Evolutionary conservation across 2,329 filamentous ascomycete species (phyloP).

Genomic region (Colletotrichum paranaense): DNA sequence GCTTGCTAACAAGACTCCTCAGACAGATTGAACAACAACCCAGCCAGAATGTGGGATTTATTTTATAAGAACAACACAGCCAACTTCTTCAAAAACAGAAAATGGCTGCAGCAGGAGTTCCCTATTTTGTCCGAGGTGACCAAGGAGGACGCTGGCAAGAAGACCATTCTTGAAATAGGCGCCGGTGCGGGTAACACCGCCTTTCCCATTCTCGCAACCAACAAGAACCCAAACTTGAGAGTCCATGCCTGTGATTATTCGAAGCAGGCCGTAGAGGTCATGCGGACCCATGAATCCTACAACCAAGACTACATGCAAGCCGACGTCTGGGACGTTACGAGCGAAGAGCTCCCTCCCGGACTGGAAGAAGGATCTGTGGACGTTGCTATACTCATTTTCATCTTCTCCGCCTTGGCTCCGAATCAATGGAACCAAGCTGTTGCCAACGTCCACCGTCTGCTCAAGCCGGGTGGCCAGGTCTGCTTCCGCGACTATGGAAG

Average conservation of each 20-base stretch:
- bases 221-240: slow-evolving; percentile 83
- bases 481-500: slow-evolving; percentile 97
- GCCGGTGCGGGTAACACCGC: slow-evolving; percentile 97
- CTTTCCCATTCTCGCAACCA: slow-evolving; percentile 87
- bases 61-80: slow-evolving; percentile 98
- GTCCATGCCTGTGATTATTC: slow-evolving; percentile 97
- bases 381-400: slow-evolving; percentile 94
- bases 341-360: slow-evolving; percentile 78
- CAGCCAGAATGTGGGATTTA: slow-evolving; percentile 96
- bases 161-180: slow-evolving; percentile 87
- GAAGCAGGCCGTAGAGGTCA: slow-evolving; percentile 93
- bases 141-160: slow-evolving; percentile 73
- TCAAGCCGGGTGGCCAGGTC: slow-evolving; percentile 94
- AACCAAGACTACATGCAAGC: slow-evolving; percentile 79
- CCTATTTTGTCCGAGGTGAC: slow-evolving; percentile 85
- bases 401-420: slow-evolving; percentile 92
- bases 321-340: slow-evolving; percentile 93
- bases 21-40: slow-evolving; percentile 88
- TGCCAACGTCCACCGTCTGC: slow-evolving; percentile 80
- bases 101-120: slow-evolving; percentile 97
- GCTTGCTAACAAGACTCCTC: slow-evolving; percentile 52
- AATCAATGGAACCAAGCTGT: slow-evolving; percentile 86
- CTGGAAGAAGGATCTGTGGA: slow-evolving; percentile 85
- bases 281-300: slow-evolving; percentile 84
- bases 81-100: slow-evolving; percentile 99